Evolutionary conservation across 2,329 filamentous ascomycete species (phyloP).

Genomic region (Fusarium sp.): DNA sequence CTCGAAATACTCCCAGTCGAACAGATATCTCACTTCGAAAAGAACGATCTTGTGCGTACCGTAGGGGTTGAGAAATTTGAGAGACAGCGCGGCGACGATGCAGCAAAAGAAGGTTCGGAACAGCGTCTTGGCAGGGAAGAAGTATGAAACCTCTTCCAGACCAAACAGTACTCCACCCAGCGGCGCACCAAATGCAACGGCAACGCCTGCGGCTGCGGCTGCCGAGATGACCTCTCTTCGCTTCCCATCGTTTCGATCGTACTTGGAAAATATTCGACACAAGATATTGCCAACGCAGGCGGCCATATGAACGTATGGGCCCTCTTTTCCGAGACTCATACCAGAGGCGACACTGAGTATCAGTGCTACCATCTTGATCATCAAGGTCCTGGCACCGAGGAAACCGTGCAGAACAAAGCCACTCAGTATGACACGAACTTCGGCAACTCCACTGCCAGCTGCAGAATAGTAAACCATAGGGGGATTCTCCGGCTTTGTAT

Average conservation of each 20-base stretch:
- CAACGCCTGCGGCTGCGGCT: constrained; percentile 89
- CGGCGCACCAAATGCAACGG: constrained; percentile 93
- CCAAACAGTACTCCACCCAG: constrained; percentile 90
- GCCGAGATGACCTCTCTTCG: constrained; percentile 93
- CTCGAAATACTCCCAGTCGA: constrained; percentile 96
- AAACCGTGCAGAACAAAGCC: constrained; percentile 98
- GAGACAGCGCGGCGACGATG: constrained; percentile 88
- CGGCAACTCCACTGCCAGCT: constrained; percentile 94
- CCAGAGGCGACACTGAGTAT: constrained; percentile 93
- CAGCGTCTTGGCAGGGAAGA: constrained; percentile 96
- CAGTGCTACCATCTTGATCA: constrained; percentile 86
- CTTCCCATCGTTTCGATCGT: constrained; percentile 94
- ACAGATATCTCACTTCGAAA: constrained; percentile 90
- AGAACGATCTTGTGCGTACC: constrained; percentile 96
- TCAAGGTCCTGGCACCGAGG: constrained; percentile 85
- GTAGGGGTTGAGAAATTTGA: constrained; percentile 97
- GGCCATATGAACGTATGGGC: constrained; percentile 97
- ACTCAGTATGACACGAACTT: constrained; percentile 97
- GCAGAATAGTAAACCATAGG: constrained; percentile 97
- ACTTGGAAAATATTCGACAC: constrained; percentile 94
- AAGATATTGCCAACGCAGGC: constrained; percentile 95
- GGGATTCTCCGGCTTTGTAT: constrained; percentile 57
- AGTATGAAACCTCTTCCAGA: constrained; percentile 95
- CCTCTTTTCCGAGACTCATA: constrained; percentile 92
- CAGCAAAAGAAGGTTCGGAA: constrained; percentile 99